phyloP scores from a whole-genome alignment of 176 grass and related monocot species.

The Bonia amplexicaulis region DNA sequence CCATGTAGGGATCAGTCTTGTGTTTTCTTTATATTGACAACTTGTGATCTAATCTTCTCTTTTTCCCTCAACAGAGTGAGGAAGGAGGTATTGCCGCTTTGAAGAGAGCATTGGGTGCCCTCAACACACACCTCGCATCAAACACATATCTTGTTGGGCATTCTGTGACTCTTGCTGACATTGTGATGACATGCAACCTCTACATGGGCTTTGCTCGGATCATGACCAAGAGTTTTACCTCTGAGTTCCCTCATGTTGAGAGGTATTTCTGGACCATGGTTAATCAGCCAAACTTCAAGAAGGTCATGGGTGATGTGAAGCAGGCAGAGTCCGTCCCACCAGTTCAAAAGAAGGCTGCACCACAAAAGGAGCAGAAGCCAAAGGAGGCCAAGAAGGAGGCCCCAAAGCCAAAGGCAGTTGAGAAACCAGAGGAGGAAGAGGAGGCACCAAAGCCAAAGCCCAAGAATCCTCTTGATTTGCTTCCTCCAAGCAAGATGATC shows the following conservation, averaged over 20 bases:
- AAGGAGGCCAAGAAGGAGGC: conserved; percentile 72
- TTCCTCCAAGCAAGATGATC: conserved; percentile 86
- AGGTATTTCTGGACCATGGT: conserved; percentile 91
- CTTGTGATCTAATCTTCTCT: not conserved
- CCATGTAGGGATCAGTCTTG: not conserved
- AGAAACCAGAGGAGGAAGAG: conserved; percentile 52
- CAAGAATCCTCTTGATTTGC: conserved; percentile 80
- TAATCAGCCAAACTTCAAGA: conserved; percentile 73
- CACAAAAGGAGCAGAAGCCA: conserved; percentile 59
- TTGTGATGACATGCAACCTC: conserved; percentile 78
- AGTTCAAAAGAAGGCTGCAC: conserved; percentile 45
- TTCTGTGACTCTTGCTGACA: conserved; percentile 72
- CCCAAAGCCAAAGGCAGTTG: conserved; percentile 44
- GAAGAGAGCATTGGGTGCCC: conserved; percentile 63
- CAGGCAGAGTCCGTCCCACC: conserved; percentile 57
- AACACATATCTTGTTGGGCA: conserved; percentile 76
- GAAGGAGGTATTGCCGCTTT: conserved; percentile 44
- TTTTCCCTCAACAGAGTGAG: conserved; percentile 40
- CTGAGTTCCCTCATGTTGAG: conserved; percentile 75
- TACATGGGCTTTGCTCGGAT: conserved; percentile 42
- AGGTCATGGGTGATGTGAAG: conserved; percentile 58
- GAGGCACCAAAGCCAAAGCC: conserved; percentile 75
- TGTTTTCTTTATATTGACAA: not conserved
- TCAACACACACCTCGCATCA: conserved; percentile 68
- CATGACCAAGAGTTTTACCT: conserved; percentile 72